Base-by-base conservation (phyloP, 2,329 filamentous ascomycete species). In the Beauveria scarabaeidicola region DNA sequence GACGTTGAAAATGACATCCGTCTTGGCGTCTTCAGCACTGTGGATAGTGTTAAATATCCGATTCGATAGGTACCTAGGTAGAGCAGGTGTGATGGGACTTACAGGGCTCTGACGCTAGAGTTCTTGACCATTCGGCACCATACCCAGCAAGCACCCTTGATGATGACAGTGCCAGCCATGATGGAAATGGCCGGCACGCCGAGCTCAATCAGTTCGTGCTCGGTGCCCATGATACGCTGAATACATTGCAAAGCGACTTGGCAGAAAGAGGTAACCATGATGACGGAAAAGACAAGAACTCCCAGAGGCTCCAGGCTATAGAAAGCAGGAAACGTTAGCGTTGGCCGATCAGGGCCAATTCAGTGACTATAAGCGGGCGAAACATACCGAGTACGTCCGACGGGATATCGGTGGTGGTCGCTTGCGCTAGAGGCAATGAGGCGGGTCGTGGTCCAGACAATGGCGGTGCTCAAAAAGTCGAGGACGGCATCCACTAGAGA, bases 41-140 rank as follows among this genome's bases (percentile, higher is more conserved):
- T 32, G 44, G 3, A 52, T 41, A 54, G 54, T 47, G 23, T 59
- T 15, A 52, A 52, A 23, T 46, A 41, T 64, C 62, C 63, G 61
- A n/a, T 55, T 36, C n/a, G 27, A n/a, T n/a, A 52, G 27, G n/a
- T n/a, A n/a, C n/a, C n/a, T n/a, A n/a, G n/a, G 61, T 61, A 47
- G 29, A 52, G 41, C 19, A 21, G 56, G 21, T 7, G 23, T n/a
- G 29, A 44, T 54, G 36, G 15, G 32, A 75, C 80, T 70, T 70
- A 82, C 65, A 96, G 76, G 1, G 91, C 90, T 69, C 92, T 90
- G 5, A 96, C 91, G 63, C 87, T 90, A 2, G 88, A 91, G 70
- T 95, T 96, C 65, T 85, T 90, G 64, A 96, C 89, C 38, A 94
- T 72, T 7, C 91, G 88, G 70, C 90, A 96, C 89, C 89, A 96